These are phyloP conservation scores for Astraeus odoratus DNA, from an alignment of 768 basidiomycete genomes.

Conservation along the genomic window DNA sequence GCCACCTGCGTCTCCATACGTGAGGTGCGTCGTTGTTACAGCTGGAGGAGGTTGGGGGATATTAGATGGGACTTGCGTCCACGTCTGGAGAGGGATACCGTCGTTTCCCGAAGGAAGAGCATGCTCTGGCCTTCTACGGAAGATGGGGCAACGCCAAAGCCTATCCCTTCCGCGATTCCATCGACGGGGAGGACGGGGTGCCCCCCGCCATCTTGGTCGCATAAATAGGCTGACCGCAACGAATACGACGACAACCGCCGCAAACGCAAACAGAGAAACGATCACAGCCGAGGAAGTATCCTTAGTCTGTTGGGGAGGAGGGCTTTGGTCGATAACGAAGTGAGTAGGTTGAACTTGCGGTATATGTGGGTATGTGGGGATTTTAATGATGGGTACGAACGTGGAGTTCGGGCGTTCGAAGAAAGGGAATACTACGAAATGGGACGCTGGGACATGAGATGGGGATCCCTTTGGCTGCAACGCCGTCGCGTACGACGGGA, in stretches of 20 bases:
- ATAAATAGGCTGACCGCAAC: too few species aligned
- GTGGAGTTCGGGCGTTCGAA: background rate
- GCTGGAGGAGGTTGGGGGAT: constrained; percentile 22
- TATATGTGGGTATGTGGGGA: too few species aligned
- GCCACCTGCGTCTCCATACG: constrained; percentile 10
- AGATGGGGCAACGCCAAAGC: constrained; percentile 60
- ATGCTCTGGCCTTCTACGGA: constrained; percentile 67
- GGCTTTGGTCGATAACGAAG: too few species aligned
- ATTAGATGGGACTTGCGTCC: constrained; percentile 47
- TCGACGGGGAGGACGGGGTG: too few species aligned
- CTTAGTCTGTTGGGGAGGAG: too few species aligned
- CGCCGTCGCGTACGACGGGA: background rate
- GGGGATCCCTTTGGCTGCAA: background rate
- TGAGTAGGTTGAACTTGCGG: too few species aligned
- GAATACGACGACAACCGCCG: too few species aligned
- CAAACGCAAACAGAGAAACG: too few species aligned
- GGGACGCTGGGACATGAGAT: background rate
- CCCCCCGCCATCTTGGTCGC: too few species aligned
- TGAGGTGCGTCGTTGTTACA: constrained; percentile 19
- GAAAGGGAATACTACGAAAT: background rate
- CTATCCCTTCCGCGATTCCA: too few species aligned
- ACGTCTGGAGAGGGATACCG: constrained; percentile 43
- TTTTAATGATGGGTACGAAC: too few species aligned
- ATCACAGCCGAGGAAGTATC: too few species aligned
- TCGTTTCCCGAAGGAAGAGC: constrained; percentile 30